Evolutionary conservation across 192 early-diverging fungal genomes (phyloP), one percentile per base, ranked within the genome.

Genomic region (Linnemannia hyalina): DNA sequence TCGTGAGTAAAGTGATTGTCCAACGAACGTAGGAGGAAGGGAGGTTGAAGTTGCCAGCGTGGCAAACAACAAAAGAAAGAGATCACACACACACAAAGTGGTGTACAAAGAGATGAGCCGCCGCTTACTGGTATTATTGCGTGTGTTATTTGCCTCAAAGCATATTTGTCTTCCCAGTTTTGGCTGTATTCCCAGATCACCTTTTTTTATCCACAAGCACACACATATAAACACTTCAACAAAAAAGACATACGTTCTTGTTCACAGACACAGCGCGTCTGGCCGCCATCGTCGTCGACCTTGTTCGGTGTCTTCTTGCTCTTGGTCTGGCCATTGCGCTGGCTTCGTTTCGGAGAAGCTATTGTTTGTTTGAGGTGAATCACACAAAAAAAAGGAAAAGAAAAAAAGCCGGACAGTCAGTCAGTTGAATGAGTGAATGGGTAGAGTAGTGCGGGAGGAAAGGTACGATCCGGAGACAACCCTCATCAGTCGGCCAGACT

Each of bases 181-280:
- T 65, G 60, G 60, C 60, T 65, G 60, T 65, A 29, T 26, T 65
- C 29, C 29, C 60, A 65, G 60, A 65, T 65, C 60, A 65, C 60
- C 60, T 32, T 65, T 65, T 65, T 65, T 13, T 32, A 32, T 65
- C 32, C 60, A 65, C 60, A 26, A 26, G 26, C 29, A 8, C 55
- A 65, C 60, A 65, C 29, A 32, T 15, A 65, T 10, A 15, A 29
- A 32, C 29, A 35, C 60, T 6, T 32, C 26, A 11, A 22, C 54
- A 55, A 55, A 55, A 65, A 11, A 3, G 36, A 88, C 91, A 84
- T 90, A 92, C 91, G 90, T 79, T 86, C 82, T 76, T 90, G 84
- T 57, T 89, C 88, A 68, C 91, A 92, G 47, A 92, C 82, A 72
- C 91, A 92, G 68, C 91, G 89, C 22, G 91, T 92, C 36, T 88